These are phyloP conservation scores for Cryptomeria japonica DNA, from an alignment of 75 land plant genomes.

Conservation along the genomic window DNA sequence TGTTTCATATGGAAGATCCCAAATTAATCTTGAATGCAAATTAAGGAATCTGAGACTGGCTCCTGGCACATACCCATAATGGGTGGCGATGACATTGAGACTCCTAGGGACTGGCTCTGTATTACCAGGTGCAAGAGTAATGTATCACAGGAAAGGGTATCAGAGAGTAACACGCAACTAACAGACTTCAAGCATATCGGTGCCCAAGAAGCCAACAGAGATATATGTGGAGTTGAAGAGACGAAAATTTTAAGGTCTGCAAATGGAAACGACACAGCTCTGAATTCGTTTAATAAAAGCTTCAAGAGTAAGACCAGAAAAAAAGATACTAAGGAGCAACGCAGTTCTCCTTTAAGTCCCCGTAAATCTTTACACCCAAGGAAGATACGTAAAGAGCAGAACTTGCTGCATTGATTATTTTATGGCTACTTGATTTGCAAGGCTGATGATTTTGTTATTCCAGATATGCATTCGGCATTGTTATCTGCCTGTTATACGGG, in stretches of 20 bases:
- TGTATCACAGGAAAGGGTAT: not conserved
- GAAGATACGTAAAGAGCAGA: not conserved
- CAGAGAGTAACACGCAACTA: not conserved
- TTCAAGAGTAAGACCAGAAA: not conserved
- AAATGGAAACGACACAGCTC: not conserved
- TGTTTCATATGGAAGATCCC: not conserved
- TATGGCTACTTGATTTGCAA: not conserved
- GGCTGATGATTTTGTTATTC: not conserved
- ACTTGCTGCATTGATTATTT: not conserved
- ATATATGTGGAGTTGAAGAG: not conserved
- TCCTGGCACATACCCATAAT: conserved; percentile 83
- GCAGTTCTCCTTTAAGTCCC: not conserved
- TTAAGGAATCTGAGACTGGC: conserved; percentile 83
- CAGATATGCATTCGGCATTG: not conserved
- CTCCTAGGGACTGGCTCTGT: conserved; percentile 61
- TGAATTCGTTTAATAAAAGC: not conserved
- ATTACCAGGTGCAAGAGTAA: conserved; percentile 27
- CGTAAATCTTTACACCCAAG: not conserved
- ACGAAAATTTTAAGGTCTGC: not conserved
- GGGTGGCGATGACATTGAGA: conserved; percentile 48
- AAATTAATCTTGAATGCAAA: not conserved
- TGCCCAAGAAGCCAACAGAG: not conserved
- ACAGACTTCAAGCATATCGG: not conserved
- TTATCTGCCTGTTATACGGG: not conserved
- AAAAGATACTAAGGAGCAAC: not conserved